A percentile compares a stretch with the other conserved stretches of the same genome.
Conservation (phyloP, 179 eudicot genomes). For the Corrigiola litoralis region DNA sequence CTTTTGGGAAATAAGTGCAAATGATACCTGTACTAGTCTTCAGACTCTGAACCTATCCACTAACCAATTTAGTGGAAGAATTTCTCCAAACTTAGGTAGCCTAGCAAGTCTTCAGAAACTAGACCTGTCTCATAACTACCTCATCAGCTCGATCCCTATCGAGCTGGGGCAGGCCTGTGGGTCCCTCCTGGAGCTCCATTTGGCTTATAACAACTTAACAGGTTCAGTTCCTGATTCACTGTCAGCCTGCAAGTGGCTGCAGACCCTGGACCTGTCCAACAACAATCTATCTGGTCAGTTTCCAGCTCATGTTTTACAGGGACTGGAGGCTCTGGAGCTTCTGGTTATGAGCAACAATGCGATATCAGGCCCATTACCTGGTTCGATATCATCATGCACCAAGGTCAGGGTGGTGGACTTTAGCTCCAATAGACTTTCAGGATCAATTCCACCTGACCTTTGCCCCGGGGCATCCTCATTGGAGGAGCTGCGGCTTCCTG, state of each 20-base stretch:
- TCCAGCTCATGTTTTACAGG: conserved; percentile 46
- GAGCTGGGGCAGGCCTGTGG: conserved; percentile 63
- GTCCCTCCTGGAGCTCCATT: conserved; percentile 56
- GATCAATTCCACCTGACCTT: conserved; percentile 60
- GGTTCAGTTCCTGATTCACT: conserved; percentile 62
- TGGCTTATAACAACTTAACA: conserved; percentile 62
- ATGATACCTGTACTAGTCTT: conserved; percentile 52
- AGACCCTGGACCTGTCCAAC: conserved; percentile 61
- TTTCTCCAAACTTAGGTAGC: conserved; percentile 47
- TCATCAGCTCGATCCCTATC: conserved; percentile 54
- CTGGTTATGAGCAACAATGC: conserved; percentile 58
- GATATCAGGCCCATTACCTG: conserved; percentile 67
- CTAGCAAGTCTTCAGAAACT: conserved; percentile 45
- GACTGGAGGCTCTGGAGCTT: conserved; percentile 55
- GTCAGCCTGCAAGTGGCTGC: conserved; percentile 65
- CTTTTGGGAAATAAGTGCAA: neutral
- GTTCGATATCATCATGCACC: conserved; percentile 50
- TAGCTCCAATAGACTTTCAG: conserved; percentile 77
- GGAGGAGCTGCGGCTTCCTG: conserved; percentile 81
- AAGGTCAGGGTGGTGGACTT: conserved; percentile 65
- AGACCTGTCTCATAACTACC: conserved; percentile 75
- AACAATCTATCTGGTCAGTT: conserved; percentile 71
- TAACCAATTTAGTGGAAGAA: conserved; percentile 51
- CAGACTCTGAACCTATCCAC: conserved; percentile 47
- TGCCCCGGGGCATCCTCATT: conserved; percentile 57